phyloP scores from a whole-genome alignment of 371 early-diverging fungal genomes.

The Blakeslea trispora region DNA sequence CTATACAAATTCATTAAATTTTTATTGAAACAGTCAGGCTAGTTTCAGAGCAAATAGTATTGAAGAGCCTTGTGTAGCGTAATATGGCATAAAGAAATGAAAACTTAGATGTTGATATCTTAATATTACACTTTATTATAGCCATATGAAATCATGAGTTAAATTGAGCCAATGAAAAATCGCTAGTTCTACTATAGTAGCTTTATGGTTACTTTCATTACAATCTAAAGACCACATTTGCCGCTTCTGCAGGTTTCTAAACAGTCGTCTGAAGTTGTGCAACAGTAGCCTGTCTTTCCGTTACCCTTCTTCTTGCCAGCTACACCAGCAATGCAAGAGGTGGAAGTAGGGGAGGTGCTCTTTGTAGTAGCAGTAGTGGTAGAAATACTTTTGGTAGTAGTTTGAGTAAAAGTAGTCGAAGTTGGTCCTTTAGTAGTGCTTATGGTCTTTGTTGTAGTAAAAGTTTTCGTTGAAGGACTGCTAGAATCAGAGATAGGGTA shows the following conservation, averaged over 20 bases:
- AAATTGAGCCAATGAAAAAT: slow-evolving; percentile 2
- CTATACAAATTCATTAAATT: too few species aligned
- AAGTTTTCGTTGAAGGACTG: not conserved
- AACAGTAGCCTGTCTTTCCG: slow-evolving; percentile 25
- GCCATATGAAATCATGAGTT: not conserved
- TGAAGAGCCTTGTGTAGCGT: too few species aligned
- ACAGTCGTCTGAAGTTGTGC: slow-evolving; percentile 22
- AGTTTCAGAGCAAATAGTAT: too few species aligned
- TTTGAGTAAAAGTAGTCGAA: not conserved
- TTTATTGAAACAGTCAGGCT: too few species aligned
- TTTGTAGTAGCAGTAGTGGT: slow-evolving; percentile 2
- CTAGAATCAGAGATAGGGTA: slow-evolving; percentile 31
- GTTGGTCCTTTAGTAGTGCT: not conserved
- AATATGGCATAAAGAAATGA: too few species aligned
- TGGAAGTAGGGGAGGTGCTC: slow-evolving; percentile 1
- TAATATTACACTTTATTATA: not conserved
- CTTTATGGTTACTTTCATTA: not conserved
- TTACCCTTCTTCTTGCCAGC: slow-evolving; percentile 15
- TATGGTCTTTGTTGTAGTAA: too few species aligned
- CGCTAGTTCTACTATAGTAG: too few species aligned
- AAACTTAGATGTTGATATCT: too few species aligned
- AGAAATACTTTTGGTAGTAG: not conserved
- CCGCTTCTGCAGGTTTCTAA: slow-evolving; percentile 12
- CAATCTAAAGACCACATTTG: slow-evolving; percentile 9
- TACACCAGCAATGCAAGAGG: slow-evolving; percentile 17